phyloP scores from a whole-genome alignment of 768 basidiomycete genomes.

The Tricholoma matsutake region DNA sequence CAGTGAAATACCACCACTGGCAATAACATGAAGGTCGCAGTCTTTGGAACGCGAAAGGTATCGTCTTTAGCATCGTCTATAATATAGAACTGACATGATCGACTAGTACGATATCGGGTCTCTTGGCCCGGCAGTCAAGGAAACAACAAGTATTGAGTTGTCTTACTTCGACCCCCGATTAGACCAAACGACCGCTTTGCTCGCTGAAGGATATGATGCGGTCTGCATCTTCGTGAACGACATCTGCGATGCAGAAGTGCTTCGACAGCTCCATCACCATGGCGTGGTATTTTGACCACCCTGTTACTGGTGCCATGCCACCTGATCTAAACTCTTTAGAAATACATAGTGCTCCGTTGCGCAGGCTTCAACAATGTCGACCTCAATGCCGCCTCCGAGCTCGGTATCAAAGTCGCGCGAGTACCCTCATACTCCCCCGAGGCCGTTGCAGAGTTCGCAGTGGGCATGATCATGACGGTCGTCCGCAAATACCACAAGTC shows the following conservation, averaged over 20 bases:
- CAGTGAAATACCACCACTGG: no score
- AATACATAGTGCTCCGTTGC: constrained; percentile 39
- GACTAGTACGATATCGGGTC: constrained; percentile 36
- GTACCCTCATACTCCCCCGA: constrained; percentile 44
- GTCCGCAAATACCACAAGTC: constrained; percentile 46
- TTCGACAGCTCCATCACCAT: constrained; percentile 28
- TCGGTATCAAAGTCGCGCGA: constrained; percentile 36
- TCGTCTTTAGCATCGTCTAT: not conserved
- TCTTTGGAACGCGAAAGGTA: constrained; percentile 39
- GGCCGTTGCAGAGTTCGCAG: constrained; percentile 42
- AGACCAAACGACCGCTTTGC: constrained; percentile 31
- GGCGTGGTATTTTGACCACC: constrained; percentile 31
- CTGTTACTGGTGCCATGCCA: not conserved
- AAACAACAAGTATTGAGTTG: constrained; percentile 27
- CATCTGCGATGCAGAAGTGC: constrained; percentile 32
- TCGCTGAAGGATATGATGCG: constrained; percentile 36
- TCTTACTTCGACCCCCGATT: constrained; percentile 38
- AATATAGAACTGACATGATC: not conserved
- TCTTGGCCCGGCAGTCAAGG: constrained; percentile 25
- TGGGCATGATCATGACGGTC: constrained; percentile 45
- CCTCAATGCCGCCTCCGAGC: constrained; percentile 25
- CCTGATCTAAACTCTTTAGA: constrained; percentile 20
- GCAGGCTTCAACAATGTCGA: constrained; percentile 45
- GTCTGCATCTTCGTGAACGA: constrained; percentile 46
- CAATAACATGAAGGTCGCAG: constrained; percentile 40